Evolutionary conservation across 768 basidiomycete species (phyloP), one percentile per base, ranked within the genome.

Genomic region (Tulasnella sp.): DNA sequence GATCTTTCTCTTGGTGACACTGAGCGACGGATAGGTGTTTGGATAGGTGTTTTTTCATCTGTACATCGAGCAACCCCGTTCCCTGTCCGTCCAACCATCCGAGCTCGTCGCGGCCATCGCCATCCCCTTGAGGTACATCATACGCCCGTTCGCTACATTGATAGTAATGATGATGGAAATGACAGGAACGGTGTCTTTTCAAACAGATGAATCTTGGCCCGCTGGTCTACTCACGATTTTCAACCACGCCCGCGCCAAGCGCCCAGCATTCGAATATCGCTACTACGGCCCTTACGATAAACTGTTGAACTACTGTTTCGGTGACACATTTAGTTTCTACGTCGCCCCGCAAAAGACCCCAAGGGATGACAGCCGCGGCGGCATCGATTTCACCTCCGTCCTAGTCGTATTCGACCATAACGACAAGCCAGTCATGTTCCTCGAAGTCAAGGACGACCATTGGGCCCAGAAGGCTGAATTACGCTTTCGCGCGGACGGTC

Each of bases 271-370:
- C n/a, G 77, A 80, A 76, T 75, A 77, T 75, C 79, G 79, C 69
- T 82, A 81, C 74, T 80, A 80, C 77, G 82, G 81, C 44, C 80
- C 81, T 47, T 82, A 82, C 74, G 77, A 81, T 79, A 79, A 77
- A 74, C 79, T 82, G 32, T 76, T 83, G 42, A 81, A 78, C 73
- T 82, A 82, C 75, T 75, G 78, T 77, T 75, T 77, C 63, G 74
- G 76, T 34, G 75, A 76, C 29, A 44, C 75, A 59, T 80, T 79
- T 77, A 68, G 74, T 17, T 78, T 75, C 77, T 80, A 78, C 72
- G 70, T 82, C 76, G 77, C 80, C 44, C 81, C 77, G 34, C 79
- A 80, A 72, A 75, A 47, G 63, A 75, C 78, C 74, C 78, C 77
- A 68, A 75, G 73, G 37, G 75, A 67, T 63, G 66, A 67, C 69